Conservation (phyloP, 495 filamentous ascomycete species). For the Xylona heveae region DNA sequence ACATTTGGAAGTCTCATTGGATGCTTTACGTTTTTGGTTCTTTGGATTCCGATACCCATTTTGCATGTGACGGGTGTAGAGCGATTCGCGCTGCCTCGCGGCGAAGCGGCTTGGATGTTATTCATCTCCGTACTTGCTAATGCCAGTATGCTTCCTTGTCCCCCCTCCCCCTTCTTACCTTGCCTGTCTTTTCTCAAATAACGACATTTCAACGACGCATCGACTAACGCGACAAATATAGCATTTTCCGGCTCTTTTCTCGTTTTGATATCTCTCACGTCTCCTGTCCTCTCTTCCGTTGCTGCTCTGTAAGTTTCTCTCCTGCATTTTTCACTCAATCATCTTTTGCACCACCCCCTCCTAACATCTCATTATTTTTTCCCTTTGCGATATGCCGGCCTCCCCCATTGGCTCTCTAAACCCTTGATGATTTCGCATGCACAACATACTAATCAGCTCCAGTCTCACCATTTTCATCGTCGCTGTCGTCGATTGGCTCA, state of each 20-base stretch:
- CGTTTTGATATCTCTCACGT: conserved; percentile 76
- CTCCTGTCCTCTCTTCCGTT: conserved; percentile 76
- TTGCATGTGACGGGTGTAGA: conserved; percentile 61
- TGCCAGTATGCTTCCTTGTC: conserved; percentile 32
- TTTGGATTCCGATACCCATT: conserved; percentile 84
- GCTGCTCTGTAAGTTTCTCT: conserved; percentile 36
- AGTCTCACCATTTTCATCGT: conserved; percentile 86
- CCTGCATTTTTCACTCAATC: not conserved
- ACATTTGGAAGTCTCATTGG: conserved; percentile 77
- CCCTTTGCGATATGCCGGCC: too few species aligned
- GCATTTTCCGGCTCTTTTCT: conserved; percentile 86
- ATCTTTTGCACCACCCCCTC: not conserved
- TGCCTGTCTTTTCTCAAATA: not conserved
- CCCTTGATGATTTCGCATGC: not conserved
- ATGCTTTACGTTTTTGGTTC: conserved; percentile 54
- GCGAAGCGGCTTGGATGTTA: conserved; percentile 58
- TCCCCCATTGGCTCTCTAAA: not conserved
- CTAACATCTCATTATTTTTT: too few species aligned
- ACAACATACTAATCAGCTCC: conserved; percentile 1
- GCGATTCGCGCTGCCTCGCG: conserved; percentile 58
- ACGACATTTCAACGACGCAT: not conserved
- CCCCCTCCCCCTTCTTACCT: not conserved
- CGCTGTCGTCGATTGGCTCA: conserved; percentile 70
- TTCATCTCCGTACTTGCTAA: conserved; percentile 65
- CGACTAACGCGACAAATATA: conserved; percentile 8